Base-by-base conservation (phyloP, 305 asterid species). In the Euphrasia arctica region DNA sequence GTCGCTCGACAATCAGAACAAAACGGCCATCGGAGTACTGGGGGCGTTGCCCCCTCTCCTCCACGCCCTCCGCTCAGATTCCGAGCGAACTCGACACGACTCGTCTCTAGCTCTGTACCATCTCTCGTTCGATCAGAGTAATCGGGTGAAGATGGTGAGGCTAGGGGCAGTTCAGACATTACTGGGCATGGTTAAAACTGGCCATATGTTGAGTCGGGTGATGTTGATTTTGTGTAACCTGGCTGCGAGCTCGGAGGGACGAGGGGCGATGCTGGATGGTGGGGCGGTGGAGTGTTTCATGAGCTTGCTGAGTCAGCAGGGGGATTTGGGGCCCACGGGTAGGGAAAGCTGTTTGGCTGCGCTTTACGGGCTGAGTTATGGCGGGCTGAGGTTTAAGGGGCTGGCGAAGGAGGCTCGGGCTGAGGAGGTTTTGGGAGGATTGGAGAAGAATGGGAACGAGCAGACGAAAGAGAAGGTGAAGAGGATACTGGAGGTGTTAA, bases 21-120 rank as follows among this genome's bases (percentile, higher is more conserved):
- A 85, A 68, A 87, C 91, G 0, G 98, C 98, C 0, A 79, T 92
- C 28, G 97, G 98, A 1, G 98, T 89, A 0, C 60, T 92, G n/a
- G 98, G 98, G 32, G 97, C 89, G 3, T 60, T 92, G 72, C 84
- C 87, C 6, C 96, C 97, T 28, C 88, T 89, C 0, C 78, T 92
- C 39, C 91, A 85, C 73, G 74, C 96, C 8, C 78, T 92, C 1
- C 80, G 94, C 0, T 80, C 96, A 3, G 94, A 82, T 0, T 92
- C 97, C 7, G 95, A 81, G 64, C 82, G 95, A 45, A 84, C 90
- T 14, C 79, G 97, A 65, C 89, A 84, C 10, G 97, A 92, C 74
- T 82, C 96, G 0, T 91, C 95, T 6, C 65, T 90, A 65, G 97
- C 95, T 0, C 56, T 90, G 6, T 90, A 87, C 63, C 97, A 90